phyloP scores from a whole-genome alignment of 2,329 filamentous ascomycete species.

The Apiospora rasikravindrae region DNA sequence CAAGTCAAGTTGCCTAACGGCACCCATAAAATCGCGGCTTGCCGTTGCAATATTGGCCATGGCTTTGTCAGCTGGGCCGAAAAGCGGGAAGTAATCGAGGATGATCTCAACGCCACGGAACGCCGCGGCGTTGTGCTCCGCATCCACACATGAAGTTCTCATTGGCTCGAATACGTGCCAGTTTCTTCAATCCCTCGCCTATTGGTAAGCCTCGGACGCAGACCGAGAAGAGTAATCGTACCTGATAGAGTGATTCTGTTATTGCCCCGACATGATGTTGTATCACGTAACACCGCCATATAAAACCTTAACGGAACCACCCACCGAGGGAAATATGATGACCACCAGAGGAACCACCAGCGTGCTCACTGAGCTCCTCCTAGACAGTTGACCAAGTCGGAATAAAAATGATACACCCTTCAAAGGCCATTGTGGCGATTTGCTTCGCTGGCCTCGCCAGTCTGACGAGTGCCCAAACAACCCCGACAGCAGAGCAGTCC shows the following conservation, averaged over 20 bases:
- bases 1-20: too few species aligned
- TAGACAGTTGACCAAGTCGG: too few species aligned
- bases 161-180: neutral
- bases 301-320: neutral
- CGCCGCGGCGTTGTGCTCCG: neutral
- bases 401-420: neutral
- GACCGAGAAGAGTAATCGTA: neutral
- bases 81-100: neutral
- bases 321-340: neutral
- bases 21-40: neutral
- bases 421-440: neutral
- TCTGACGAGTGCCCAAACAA: neutral
- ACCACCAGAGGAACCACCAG: neutral
- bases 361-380: neutral
- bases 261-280: neutral
- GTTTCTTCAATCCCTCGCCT: neutral
- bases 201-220: neutral
- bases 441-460: too few species aligned
- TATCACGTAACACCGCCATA: neutral
- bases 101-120: neutral
- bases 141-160: neutral
- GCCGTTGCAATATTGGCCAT: neutral
- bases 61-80: neutral
- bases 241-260: neutral
- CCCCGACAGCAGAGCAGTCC: slow-evolving; percentile 24